phyloP scores from a whole-genome alignment of 1,284 basidiomycete genomes.

The Austroboletus novae-zelandiae region DNA sequence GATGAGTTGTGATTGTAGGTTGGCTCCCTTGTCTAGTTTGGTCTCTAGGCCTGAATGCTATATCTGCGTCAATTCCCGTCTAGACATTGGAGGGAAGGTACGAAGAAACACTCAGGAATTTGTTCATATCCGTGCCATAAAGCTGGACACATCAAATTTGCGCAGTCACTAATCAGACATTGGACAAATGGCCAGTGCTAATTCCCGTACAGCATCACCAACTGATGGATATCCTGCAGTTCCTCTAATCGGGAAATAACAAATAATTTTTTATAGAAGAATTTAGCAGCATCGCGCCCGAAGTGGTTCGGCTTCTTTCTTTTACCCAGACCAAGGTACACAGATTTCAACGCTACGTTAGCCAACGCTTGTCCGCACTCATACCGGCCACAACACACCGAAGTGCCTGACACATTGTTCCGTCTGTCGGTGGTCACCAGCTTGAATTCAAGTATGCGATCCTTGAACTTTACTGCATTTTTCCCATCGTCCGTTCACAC shows the following conservation, averaged over 20 bases:
- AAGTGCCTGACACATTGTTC: constrained; percentile 5
- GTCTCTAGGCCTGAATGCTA: constrained; percentile 18
- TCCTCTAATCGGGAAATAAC: constrained; percentile 1
- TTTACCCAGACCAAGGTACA: not conserved
- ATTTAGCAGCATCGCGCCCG: constrained; percentile 10
- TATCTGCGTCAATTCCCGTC: constrained; percentile 5
- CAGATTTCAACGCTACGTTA: not conserved
- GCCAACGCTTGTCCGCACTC: not conserved
- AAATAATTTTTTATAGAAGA: constrained; percentile 12
- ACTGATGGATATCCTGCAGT: constrained; percentile 9
- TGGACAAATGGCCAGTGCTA: constrained; percentile 12
- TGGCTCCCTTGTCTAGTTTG: constrained; percentile 13
- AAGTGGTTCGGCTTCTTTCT: constrained; percentile 1
- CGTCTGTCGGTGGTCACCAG: not conserved
- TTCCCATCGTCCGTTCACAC: constrained; percentile 23
- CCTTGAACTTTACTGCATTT: constrained; percentile 14
- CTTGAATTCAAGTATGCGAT: constrained; percentile 10
- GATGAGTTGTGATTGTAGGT: constrained; percentile 42
- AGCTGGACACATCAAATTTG: constrained; percentile 19
- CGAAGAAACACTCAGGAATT: constrained; percentile 2
- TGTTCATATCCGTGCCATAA: constrained; percentile 31
- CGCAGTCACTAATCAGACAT: constrained; percentile 5
- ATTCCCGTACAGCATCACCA: constrained; percentile 16
- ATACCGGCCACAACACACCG: not conserved
- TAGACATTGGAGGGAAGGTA: constrained; percentile 3